Conservation (phyloP, 306 rosid genomes). For the Pueraria montana region DNA sequence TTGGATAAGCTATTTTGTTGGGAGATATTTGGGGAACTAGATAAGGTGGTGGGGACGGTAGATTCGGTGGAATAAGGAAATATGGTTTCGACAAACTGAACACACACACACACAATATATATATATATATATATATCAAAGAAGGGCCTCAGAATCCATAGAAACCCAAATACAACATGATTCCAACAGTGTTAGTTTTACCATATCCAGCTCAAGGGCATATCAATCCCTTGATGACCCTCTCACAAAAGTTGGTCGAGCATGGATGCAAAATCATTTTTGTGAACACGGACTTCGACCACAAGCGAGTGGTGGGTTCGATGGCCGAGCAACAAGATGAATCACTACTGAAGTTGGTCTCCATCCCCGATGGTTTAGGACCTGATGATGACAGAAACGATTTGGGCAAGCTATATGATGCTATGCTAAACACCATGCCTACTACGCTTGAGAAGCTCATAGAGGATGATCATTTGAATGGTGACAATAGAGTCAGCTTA, state of each 20-base stretch:
- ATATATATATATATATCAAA: no score
- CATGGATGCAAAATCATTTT: constrained; percentile 53
- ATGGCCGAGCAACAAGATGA: neutral
- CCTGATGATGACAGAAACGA: constrained; percentile 49
- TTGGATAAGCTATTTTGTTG: no score
- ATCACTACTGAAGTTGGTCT: constrained; percentile 20
- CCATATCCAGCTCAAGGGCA: constrained; percentile 32
- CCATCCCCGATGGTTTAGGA: constrained; percentile 55
- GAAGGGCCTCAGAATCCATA: no score
- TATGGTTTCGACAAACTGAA: no score
- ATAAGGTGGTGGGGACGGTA: no score
- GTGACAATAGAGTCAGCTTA: neutral
- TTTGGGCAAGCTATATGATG: neutral
- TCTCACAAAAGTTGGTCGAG: constrained; percentile 44
- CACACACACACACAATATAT: no score
- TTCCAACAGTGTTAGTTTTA: constrained; percentile 40
- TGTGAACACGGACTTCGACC: constrained; percentile 53
- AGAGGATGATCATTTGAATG: constrained; percentile 11
- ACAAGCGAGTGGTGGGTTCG: constrained; percentile 46
- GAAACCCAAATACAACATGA: constrained; percentile 8
- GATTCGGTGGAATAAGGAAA: no score
- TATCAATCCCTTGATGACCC: constrained; percentile 22
- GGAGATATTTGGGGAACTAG: no score
- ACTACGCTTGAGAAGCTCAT: constrained; percentile 55
- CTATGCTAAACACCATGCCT: constrained; percentile 38